These are phyloP conservation scores for Paraconiothyrium sp. DNA, from an alignment of 2,329 filamentous ascomycete species.

Conservation along the genomic window DNA sequence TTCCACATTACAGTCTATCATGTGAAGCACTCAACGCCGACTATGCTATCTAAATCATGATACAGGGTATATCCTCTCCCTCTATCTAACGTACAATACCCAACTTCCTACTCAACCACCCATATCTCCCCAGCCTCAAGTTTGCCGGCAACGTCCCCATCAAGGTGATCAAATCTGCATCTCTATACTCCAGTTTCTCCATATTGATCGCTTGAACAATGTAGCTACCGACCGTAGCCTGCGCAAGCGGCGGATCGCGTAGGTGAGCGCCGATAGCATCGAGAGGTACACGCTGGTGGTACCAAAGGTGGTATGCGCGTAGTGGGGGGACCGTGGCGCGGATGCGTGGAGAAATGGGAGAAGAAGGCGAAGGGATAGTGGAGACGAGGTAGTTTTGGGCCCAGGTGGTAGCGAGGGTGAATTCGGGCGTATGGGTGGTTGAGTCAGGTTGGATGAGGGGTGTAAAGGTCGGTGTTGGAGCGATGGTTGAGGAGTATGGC, in stretches of 20 bases:
- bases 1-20: not conserved
- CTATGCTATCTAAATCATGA: not conserved
- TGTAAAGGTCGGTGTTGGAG: not conserved
- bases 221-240: slow-evolving; percentile 40
- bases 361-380: slow-evolving; percentile 36
- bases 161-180: slow-evolving; percentile 30
- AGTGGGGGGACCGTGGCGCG: slow-evolving; percentile 44
- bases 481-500: not conserved
- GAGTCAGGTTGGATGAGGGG: slow-evolving; percentile 16
- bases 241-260: slow-evolving; percentile 41
- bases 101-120: slow-evolving; percentile 33
- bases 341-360: slow-evolving; percentile 32
- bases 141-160: slow-evolving; percentile 33
- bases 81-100: slow-evolving; percentile 16
- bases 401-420: slow-evolving; percentile 40
- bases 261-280: slow-evolving; percentile 34
- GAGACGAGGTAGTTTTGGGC: slow-evolving; percentile 37
- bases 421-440: slow-evolving; percentile 28
- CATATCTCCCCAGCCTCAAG: slow-evolving; percentile 38
- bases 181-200: slow-evolving; percentile 40
- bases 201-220: slow-evolving; percentile 41
- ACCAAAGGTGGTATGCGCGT: slow-evolving; percentile 48
- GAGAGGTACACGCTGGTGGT: slow-evolving; percentile 36
- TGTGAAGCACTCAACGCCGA: not conserved
- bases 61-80: slow-evolving; percentile 1